Percentiles rank a stretch among this genome's conserved stretches.
Conservation (phyloP, 2,329 filamentous ascomycete species). For the Penicillium corylophilum region DNA sequence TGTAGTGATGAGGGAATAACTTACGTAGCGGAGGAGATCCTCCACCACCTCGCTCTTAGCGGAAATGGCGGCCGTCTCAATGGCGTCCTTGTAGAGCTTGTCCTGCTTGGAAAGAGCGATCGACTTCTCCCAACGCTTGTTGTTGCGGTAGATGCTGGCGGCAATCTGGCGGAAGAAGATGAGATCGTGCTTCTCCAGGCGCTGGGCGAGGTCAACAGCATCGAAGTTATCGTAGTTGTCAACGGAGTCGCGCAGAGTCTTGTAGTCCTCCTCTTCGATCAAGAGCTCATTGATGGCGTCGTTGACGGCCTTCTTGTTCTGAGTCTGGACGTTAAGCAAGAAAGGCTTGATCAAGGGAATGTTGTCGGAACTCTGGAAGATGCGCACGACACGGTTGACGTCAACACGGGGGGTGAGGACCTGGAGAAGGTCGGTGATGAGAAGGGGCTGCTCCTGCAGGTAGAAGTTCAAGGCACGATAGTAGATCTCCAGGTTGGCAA, state of each 20-base stretch:
- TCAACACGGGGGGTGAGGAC: conserved; percentile 90
- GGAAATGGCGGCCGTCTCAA: conserved; percentile 93
- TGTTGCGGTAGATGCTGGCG: conserved; percentile 98
- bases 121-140: conserved; percentile 99
- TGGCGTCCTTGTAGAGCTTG: conserved; percentile 99
- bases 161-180: conserved; percentile 99
- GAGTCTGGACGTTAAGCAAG: conserved; percentile 89
- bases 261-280: conserved; percentile 99
- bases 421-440: conserved; percentile 93
- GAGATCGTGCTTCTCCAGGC: conserved; percentile 94
- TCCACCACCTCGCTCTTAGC: conserved; percentile 89
- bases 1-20: conserved; percentile 43
- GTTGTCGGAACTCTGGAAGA: conserved; percentile 98
- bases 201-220: conserved; percentile 83
- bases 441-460: conserved; percentile 90
- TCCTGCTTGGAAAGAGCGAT: conserved; percentile 98
- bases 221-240: conserved; percentile 99
- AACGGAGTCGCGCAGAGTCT: conserved; percentile 94
- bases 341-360: conserved; percentile 98
- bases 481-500: conserved; percentile 97
- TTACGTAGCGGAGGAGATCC: conserved; percentile 92
- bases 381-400: conserved; percentile 97
- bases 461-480: conserved; percentile 97
- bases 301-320: conserved; percentile 98
- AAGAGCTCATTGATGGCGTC: conserved; percentile 96